These are phyloP conservation scores for Suillus subalutaceus DNA, from an alignment of 768 basidiomycete species.

Conservation along the genomic window DNA sequence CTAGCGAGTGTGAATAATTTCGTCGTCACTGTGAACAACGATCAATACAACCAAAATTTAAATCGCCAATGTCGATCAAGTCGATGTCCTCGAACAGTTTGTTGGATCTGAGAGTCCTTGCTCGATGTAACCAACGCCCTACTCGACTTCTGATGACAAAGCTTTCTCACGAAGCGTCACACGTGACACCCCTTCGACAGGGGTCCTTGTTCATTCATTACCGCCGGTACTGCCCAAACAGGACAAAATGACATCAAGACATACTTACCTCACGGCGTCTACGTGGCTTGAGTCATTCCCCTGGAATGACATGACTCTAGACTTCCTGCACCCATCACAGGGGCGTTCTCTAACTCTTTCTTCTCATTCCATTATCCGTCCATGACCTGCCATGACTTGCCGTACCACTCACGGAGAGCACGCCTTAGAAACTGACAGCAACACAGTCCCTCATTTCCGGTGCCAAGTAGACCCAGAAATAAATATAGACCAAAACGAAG, in stretches of 20 bases:
- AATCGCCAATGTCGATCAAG: not conserved
- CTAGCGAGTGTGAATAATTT: not conserved
- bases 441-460: not conserved
- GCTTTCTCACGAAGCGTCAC: not conserved
- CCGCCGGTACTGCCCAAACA: conserved; percentile 2
- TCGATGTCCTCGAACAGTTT: not conserved
- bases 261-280: not conserved
- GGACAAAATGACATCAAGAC: not conserved
- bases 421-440: too few relatives aligned
- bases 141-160: conserved; percentile 1
- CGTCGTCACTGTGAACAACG: not conserved
- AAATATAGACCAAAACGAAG: not conserved
- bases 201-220: not conserved
- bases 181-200: not conserved
- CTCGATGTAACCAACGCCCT: not conserved
- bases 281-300: too few relatives aligned
- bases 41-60: not conserved
- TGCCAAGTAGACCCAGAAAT: not conserved
- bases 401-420: not conserved
- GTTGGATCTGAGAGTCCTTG: not conserved
- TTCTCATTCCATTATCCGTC: not conserved
- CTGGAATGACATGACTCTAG: too few relatives aligned
- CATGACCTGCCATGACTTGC: conserved; percentile 4
- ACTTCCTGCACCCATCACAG: not conserved
- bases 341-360: not conserved